Percentiles rank a stretch among this genome's conserved stretches.
phyloP scores from a whole-genome alignment of 2,329 filamentous ascomycete species.

The Xylariaceae sp. region DNA sequence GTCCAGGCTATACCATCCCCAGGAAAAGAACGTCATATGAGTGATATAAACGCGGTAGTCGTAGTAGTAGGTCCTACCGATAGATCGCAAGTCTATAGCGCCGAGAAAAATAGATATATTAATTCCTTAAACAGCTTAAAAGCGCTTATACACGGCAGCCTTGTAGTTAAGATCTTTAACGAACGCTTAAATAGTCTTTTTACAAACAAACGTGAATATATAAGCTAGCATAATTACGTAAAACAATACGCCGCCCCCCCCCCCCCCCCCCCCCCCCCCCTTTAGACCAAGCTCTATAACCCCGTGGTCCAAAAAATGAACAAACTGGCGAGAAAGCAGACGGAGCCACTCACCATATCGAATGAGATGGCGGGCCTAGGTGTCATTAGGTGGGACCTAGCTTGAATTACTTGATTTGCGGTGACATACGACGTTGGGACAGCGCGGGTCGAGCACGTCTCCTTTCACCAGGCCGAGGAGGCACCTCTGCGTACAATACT shows the following conservation, averaged over 20 bases:
- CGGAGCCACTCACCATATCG: conserved; percentile 23
- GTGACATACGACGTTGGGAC: conserved; percentile 40
- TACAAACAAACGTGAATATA: conserved; percentile 43
- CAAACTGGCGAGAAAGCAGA: conserved; percentile 33
- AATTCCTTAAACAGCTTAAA: conserved; percentile 34
- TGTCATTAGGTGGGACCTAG: too few species aligned
- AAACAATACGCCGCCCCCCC: conserved; percentile 40
- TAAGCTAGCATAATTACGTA: conserved; percentile 38
- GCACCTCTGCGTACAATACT: conserved; percentile 40
- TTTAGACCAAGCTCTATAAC: conserved; percentile 29
- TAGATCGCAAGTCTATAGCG: conserved; percentile 34
- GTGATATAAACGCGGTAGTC: conserved; percentile 32
- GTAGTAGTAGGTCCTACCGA: conserved; percentile 35
- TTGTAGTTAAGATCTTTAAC: conserved; percentile 36
- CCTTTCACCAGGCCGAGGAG: conserved; percentile 35
- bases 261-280: conserved; percentile 29
- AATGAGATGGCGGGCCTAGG: background rate
- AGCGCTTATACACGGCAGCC: conserved; percentile 34
- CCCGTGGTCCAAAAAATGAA: conserved; percentile 29
- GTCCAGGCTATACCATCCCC: conserved; percentile 26
- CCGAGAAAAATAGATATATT: conserved; percentile 39
- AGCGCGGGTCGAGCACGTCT: conserved; percentile 31
- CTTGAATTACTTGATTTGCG: background rate
- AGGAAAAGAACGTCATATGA: conserved; percentile 36
- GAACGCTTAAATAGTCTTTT: conserved; percentile 37